These are phyloP conservation scores for Sporothrix curviconia DNA, from an alignment of 2,329 filamentous ascomycete genomes.

Conservation along the genomic window DNA sequence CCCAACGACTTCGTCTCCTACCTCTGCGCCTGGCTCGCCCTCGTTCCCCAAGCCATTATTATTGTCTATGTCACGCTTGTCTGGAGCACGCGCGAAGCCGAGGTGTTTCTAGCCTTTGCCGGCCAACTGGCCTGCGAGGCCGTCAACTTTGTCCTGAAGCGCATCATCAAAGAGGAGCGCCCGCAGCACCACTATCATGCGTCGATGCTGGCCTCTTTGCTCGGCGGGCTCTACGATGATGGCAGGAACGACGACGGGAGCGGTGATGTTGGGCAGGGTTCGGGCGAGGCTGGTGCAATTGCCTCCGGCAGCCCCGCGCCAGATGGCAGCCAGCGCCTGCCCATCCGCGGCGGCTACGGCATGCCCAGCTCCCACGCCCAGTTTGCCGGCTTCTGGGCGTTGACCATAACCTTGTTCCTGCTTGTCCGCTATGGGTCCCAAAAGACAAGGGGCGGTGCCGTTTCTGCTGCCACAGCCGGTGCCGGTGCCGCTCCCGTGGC, in stretches of 20 bases:
- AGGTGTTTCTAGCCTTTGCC: constrained; percentile 81
- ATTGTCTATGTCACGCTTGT: constrained; percentile 85
- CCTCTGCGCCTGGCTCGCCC: constrained; percentile 85
- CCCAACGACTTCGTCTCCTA: constrained; percentile 79
- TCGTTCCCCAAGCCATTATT: constrained; percentile 85
- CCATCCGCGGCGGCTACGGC: constrained; percentile 61
- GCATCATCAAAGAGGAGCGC: constrained; percentile 85
- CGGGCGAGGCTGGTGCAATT: not conserved
- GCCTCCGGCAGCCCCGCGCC: not conserved
- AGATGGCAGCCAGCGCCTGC: constrained; percentile 5
- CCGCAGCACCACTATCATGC: constrained; percentile 66
- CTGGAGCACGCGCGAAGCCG: constrained; percentile 84
- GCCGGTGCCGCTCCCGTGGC: not conserved
- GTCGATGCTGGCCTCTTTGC: constrained; percentile 2
- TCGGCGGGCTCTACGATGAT: not conserved
- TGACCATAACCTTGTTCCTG: constrained; percentile 79
- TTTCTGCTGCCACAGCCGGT: not conserved
- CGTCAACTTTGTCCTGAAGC: constrained; percentile 83
- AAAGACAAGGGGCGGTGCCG: not conserved
- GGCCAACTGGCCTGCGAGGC: constrained; percentile 90
- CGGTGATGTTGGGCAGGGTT: not conserved
- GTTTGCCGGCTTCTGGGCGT: constrained; percentile 85
- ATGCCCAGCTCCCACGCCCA: constrained; percentile 96
- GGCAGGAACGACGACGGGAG: not conserved
- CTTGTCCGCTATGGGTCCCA: constrained; percentile 67